Evolutionary conservation across 2,329 filamentous ascomycete species (phyloP).

Genomic region (Chaetomium globosum): DNA sequence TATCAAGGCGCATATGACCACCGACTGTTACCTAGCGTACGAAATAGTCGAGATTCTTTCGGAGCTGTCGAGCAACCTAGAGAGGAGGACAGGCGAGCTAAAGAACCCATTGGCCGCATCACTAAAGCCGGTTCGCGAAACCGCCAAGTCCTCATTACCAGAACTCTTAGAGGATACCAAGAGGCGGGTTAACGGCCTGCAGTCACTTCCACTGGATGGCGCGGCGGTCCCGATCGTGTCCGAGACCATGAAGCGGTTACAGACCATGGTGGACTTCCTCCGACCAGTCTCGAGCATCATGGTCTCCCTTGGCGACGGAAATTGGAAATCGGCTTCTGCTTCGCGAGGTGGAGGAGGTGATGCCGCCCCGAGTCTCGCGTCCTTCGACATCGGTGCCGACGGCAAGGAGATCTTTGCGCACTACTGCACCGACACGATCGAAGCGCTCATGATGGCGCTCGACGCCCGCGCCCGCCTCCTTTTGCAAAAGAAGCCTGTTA

Average conservation of each 20-base stretch:
- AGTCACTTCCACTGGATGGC: constrained; percentile 74
- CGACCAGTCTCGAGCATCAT: constrained; percentile 85
- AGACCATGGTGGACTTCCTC: constrained; percentile 84
- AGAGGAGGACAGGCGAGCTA: constrained; percentile 80
- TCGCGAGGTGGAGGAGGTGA: constrained; percentile 60
- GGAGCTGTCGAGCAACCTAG: constrained; percentile 74
- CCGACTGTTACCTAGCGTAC: constrained; percentile 92
- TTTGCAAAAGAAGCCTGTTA: constrained; percentile 74
- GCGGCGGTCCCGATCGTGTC: constrained; percentile 75
- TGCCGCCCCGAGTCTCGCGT: constrained; percentile 69
- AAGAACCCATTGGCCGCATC: constrained; percentile 82
- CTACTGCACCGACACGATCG: constrained; percentile 87
- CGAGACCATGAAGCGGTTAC: constrained; percentile 83
- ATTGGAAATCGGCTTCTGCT: constrained; percentile 68
- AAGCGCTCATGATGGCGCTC: constrained; percentile 73
- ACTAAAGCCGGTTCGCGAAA: constrained; percentile 86
- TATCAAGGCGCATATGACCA: constrained; percentile 81
- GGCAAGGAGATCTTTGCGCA: constrained; percentile 85
- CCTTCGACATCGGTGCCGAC: constrained; percentile 87
- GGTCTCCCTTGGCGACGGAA: constrained; percentile 88
- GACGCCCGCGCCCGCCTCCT: constrained; percentile 72
- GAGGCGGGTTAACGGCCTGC: constrained; percentile 65
- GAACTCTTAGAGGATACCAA: constrained; percentile 84
- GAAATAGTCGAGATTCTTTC: constrained; percentile 92
- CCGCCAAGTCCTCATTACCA: constrained; percentile 80